Conservation (phyloP, 345 rosid species). For the Gossypium sturtianum region DNA sequence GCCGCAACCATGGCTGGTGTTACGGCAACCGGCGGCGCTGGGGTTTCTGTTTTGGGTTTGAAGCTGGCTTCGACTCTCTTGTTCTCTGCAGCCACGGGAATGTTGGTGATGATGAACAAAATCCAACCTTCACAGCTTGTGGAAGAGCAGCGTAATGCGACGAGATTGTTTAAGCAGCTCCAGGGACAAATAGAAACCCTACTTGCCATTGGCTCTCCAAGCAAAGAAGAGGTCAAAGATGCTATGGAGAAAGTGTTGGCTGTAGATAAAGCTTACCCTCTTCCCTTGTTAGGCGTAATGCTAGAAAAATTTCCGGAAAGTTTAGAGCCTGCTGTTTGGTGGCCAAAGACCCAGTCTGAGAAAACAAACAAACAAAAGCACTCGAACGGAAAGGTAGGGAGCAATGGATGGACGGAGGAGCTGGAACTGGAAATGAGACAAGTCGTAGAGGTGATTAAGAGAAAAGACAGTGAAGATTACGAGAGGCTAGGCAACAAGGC, state of each 20-base stretch:
- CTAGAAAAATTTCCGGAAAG: slow-evolving; percentile 41
- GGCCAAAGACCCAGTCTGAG: slow-evolving; percentile 18
- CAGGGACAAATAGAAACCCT: slow-evolving; percentile 26
- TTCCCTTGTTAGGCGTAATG: slow-evolving; percentile 45
- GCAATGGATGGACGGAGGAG: slow-evolving; percentile 37
- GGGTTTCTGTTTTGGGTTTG: slow-evolving; percentile 18
- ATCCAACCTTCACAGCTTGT: slow-evolving; percentile 60
- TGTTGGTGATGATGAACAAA: slow-evolving; percentile 38
- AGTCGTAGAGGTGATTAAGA: slow-evolving; percentile 27
- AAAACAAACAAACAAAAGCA: neutral
- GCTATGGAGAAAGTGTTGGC: slow-evolving; percentile 43
- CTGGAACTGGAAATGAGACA: slow-evolving; percentile 40
- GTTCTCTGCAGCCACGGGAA: slow-evolving; percentile 33
- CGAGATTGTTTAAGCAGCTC: slow-evolving; percentile 44
- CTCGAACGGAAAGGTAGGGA: neutral
- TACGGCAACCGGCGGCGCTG: slow-evolving; percentile 18
- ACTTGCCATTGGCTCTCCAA: slow-evolving; percentile 23
- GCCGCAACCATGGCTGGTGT: slow-evolving; percentile 47
- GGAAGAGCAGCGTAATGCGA: slow-evolving; percentile 53
- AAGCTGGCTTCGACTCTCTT: slow-evolving; percentile 35
- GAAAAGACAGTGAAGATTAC: slow-evolving; percentile 41
- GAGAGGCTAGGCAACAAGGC: slow-evolving; percentile 28
- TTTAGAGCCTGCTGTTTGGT: slow-evolving; percentile 47
- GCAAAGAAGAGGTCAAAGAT: slow-evolving; percentile 29
- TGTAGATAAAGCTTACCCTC: slow-evolving; percentile 49